These are phyloP conservation scores for Piper longum DNA, from an alignment of 164 flowering plant species.

Conservation along the genomic window DNA sequence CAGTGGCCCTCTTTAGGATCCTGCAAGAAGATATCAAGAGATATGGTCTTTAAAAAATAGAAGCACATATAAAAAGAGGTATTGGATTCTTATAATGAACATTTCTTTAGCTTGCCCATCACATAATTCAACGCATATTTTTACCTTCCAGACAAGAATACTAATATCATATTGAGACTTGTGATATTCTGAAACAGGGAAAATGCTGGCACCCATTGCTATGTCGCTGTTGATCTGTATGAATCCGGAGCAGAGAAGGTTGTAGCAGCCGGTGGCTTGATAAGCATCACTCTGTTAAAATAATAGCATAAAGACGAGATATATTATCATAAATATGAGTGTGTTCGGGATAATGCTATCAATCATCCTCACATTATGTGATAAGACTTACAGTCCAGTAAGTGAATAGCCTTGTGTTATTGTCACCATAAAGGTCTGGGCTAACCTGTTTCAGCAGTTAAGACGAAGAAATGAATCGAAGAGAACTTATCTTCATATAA, in stretches of 20 bases:
- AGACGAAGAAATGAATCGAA: neutral
- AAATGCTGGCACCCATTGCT: constrained; percentile 91
- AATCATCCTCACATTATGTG: too few relatives aligned
- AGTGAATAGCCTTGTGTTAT: constrained; percentile 80
- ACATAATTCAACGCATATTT: too few relatives aligned
- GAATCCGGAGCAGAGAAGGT: constrained; percentile 88
- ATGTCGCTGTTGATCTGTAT: constrained; percentile 68
- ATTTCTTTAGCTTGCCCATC: neutral
- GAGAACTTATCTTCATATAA: neutral
- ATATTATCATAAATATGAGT: neutral
- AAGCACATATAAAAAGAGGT: neutral
- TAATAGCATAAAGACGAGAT: neutral
- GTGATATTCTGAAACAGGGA: constrained; percentile 54
- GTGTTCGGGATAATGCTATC: neutral
- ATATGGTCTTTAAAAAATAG: neutral
- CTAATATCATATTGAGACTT: constrained; percentile 89
- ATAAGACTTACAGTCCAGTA: constrained; percentile 81
- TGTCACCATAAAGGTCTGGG: constrained; percentile 92
- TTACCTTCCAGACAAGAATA: constrained; percentile 91
- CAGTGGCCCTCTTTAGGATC: constrained; percentile 47
- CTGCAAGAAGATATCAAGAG: constrained; percentile 12
- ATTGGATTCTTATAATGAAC: constrained; percentile 8
- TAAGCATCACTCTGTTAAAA: constrained; percentile 64
- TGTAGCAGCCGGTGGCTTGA: constrained; percentile 88
- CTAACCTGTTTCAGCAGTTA: constrained; percentile 48